Evolutionary conservation across 1,284 basidiomycete genomes (phyloP).

Genomic region (Golubevia pallescens): DNA sequence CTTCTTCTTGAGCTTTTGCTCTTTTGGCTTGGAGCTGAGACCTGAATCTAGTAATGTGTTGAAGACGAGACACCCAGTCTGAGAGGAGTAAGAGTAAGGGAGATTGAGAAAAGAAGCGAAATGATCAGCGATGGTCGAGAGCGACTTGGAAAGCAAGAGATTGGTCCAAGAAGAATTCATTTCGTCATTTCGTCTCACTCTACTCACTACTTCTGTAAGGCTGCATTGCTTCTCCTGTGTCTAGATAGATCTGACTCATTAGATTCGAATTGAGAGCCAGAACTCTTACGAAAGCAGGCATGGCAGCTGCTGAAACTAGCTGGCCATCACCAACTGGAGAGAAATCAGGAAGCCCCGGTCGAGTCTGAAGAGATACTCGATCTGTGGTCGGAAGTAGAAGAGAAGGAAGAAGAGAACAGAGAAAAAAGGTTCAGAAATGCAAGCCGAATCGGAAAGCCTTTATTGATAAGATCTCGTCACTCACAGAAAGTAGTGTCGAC

Average conservation of each 20-base stretch:
- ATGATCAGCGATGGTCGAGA: constrained; percentile 1
- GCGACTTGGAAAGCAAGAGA: not conserved
- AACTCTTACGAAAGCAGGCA: constrained; percentile 52
- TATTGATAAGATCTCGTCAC: constrained; percentile 1
- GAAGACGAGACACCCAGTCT: constrained; percentile 44
- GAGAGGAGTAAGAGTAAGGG: not conserved
- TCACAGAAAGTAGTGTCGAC: constrained; percentile 49
- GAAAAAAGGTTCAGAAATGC: not conserved
- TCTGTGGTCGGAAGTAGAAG: constrained; percentile 13
- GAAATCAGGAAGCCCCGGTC: constrained; percentile 52
- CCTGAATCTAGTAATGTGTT: constrained; percentile 19
- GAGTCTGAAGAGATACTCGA: constrained; percentile 54
- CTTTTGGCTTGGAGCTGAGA: not conserved
- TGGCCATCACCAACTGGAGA: constrained; percentile 56
- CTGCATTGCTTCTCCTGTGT: constrained; percentile 55
- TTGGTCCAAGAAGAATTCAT: too few relatives aligned
- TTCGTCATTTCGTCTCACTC: not conserved
- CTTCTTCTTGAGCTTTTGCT: not conserved
- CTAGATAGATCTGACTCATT: constrained; percentile 57
- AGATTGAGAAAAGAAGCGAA: not conserved
- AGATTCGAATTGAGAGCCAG: constrained; percentile 55
- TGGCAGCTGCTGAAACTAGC: constrained; percentile 41
- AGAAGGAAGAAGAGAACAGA: not conserved
- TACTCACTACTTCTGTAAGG: constrained; percentile 45
- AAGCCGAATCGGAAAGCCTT: not conserved